Percentiles rank a stretch among this genome's conserved stretches.
These are phyloP conservation scores for Amanita jacksonii DNA, from an alignment of 768 basidiomycete species.

Conservation along the genomic window DNA sequence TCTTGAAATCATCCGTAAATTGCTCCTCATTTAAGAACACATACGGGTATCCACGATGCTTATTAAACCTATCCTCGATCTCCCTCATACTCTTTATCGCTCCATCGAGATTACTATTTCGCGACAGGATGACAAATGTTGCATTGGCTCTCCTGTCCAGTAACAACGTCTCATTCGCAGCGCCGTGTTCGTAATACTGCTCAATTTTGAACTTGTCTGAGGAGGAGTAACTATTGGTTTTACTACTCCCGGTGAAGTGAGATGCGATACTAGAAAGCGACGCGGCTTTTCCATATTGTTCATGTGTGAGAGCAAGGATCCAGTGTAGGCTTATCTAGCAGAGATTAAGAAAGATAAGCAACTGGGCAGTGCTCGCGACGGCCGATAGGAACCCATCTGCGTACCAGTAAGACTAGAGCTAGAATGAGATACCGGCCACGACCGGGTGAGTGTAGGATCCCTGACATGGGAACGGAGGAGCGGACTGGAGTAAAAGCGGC, in stretches of 20 bases:
- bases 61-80: constrained; percentile 80
- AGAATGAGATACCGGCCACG: constrained; percentile 24
- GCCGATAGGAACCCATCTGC: constrained; percentile 11
- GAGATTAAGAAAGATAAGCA: too few relatives aligned
- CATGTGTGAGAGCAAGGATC: constrained; percentile 41
- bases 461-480: too few relatives aligned
- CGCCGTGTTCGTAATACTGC: constrained; percentile 12
- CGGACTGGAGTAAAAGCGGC: too few relatives aligned
- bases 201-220: constrained; percentile 5
- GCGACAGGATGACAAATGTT: constrained; percentile 43
- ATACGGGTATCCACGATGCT: constrained; percentile 69
- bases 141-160: constrained; percentile 26
- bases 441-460: too few relatives aligned
- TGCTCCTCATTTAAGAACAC: constrained; percentile 79
- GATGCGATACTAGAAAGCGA: constrained; percentile 26
- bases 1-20: constrained; percentile 70
- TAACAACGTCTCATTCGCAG: constrained; percentile 12
- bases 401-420: constrained; percentile 23
- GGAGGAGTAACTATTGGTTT: too few relatives aligned
- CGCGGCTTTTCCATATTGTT: constrained; percentile 39
- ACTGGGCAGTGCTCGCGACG: too few relatives aligned
- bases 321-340: constrained; percentile 30
- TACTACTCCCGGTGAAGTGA: constrained; percentile 13
- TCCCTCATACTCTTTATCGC: constrained; percentile 61
- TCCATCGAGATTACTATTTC: constrained; percentile 56